Conservation (phyloP, 2,329 filamentous ascomycete genomes). For the Dactylellina sp. region DNA sequence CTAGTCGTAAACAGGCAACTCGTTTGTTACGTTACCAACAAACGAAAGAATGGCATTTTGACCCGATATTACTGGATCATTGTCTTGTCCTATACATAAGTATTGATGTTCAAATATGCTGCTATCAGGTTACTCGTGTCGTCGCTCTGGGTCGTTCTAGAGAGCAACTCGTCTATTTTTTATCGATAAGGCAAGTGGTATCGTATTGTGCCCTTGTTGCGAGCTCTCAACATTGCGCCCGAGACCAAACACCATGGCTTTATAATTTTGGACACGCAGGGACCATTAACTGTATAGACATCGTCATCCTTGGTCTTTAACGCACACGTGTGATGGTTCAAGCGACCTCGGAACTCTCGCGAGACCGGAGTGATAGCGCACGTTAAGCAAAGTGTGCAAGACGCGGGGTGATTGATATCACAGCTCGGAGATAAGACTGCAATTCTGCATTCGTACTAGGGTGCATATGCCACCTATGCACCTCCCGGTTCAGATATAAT, state of each 20-base stretch:
- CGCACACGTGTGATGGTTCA: constrained; percentile 31
- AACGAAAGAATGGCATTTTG: constrained; percentile 21
- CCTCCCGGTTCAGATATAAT: too few species aligned
- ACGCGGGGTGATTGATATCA: not conserved
- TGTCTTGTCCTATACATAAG: constrained; percentile 47
- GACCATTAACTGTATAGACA: not conserved
- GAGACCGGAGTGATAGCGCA: too few species aligned
- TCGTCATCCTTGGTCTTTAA: constrained; percentile 13
- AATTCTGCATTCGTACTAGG: too few species aligned
- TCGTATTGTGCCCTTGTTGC: constrained; percentile 32
- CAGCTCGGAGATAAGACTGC: not conserved
- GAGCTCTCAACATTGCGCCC: constrained; percentile 23
- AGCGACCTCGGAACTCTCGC: constrained; percentile 23
- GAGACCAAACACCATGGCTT: too few species aligned
- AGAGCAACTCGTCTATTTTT: constrained; percentile 18
- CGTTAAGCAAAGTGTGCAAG: not conserved
- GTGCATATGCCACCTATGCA: too few species aligned
- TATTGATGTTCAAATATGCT: constrained; percentile 10
- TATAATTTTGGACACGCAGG: not conserved
- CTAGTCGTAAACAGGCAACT: constrained; percentile 51
- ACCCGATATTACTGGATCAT: constrained; percentile 40
- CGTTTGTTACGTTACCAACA: constrained; percentile 34
- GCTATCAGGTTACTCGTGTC: constrained; percentile 40
- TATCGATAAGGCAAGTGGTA: constrained; percentile 35
- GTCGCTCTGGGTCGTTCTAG: constrained; percentile 33